Percentiles rank a stretch among this genome's conserved stretches.
Evolutionary conservation across 768 basidiomycete genomes (phyloP).

Genomic region (Pulveroboletus ravenelii): DNA sequence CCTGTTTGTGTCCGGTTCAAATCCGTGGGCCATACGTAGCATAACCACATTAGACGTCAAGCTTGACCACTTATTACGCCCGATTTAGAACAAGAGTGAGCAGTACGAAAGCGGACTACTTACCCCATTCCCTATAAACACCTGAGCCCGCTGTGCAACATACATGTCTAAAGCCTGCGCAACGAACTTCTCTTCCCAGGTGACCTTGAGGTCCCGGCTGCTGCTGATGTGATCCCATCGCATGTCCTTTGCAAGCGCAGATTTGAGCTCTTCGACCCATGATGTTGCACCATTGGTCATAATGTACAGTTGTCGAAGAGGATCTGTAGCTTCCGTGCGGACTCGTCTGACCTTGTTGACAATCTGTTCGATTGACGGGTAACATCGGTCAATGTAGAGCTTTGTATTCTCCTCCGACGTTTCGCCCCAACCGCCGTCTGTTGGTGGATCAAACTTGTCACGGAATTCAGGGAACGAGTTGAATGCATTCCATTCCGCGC

Average conservation of each 20-base stretch:
- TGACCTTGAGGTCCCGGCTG: constrained; percentile 40
- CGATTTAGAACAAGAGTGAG: constrained; percentile 1
- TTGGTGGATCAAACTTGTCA: constrained; percentile 35
- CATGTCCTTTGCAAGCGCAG: constrained; percentile 26
- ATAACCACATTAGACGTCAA: constrained; percentile 39
- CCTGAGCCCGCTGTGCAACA: constrained; percentile 42
- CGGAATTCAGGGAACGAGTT: constrained; percentile 39
- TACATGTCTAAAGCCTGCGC: constrained; percentile 49
- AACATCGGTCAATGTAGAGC: constrained; percentile 36
- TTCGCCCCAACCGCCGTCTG: constrained; percentile 15
- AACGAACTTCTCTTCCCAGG: constrained; percentile 40
- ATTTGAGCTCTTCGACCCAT: constrained; percentile 42
- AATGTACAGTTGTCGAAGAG: constrained; percentile 40
- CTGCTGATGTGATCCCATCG: constrained; percentile 41
- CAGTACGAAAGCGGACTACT: constrained; percentile 8
- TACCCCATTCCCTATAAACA: constrained; percentile 53
- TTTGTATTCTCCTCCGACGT: constrained; percentile 17
- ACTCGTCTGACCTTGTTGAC: constrained; percentile 36
- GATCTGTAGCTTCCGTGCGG: constrained; percentile 18
- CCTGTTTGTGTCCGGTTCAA: constrained; percentile 27
- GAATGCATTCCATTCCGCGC: constrained; percentile 40
- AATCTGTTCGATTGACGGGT: constrained; percentile 41
- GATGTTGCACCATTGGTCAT: constrained; percentile 41
- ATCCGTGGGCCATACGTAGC: constrained; percentile 32
- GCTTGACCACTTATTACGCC: constrained; percentile 35